These are phyloP conservation scores for Guadua angustifolia DNA, from an alignment of 176 grass and related monocot species.

Conservation along the genomic window DNA sequence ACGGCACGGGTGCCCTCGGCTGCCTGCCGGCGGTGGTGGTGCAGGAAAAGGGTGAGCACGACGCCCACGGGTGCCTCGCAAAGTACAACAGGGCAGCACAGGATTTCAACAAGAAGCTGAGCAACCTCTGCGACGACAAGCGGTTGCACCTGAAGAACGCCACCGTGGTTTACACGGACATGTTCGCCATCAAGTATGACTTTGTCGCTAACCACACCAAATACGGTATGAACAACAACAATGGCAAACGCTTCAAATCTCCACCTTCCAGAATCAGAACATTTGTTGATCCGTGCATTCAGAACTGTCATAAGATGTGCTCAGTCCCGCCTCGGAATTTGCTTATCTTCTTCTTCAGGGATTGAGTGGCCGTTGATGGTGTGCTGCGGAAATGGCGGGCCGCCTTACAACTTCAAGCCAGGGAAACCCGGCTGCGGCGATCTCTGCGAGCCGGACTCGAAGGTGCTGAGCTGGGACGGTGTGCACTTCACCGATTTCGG, in stretches of 20 bases:
- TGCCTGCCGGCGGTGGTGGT: constrained; percentile 78
- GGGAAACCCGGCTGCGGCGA: constrained; percentile 46
- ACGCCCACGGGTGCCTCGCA: constrained; percentile 61
- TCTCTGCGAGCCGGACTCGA: constrained; percentile 43
- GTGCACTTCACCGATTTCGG: constrained; percentile 61
- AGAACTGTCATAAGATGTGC: neutral
- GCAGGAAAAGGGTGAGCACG: constrained; percentile 46
- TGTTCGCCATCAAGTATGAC: constrained; percentile 87
- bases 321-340: neutral
- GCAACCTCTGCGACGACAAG: constrained; percentile 56
- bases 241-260: neutral
- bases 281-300: neutral
- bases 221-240: constrained; percentile 55
- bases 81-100: constrained; percentile 60
- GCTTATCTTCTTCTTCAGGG: constrained; percentile 38
- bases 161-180: constrained; percentile 80
- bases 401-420: constrained; percentile 60
- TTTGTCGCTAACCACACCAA: constrained; percentile 74
- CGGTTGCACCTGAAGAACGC: constrained; percentile 54
- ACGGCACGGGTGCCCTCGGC: constrained; percentile 67
- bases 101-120: constrained; percentile 68
- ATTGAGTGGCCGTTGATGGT: constrained; percentile 75
- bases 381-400: constrained; percentile 73
- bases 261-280: neutral
- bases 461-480: constrained; percentile 65